Conservation (phyloP, 768 basidiomycete genomes). For the Boletus sensibilis region DNA sequence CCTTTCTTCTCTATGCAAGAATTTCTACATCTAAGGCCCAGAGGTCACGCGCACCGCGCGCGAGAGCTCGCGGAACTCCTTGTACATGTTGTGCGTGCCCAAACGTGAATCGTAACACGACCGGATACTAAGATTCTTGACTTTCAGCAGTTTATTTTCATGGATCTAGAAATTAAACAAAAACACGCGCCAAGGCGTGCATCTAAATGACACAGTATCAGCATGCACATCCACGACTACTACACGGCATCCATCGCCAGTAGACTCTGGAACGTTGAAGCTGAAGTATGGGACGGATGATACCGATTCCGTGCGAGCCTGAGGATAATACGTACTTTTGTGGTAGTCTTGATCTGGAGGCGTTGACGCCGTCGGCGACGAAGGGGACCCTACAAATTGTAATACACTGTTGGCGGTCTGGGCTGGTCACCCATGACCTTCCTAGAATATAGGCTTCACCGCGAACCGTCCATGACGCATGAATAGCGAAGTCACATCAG, state of each 20-base stretch:
- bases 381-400: slow-evolving; percentile 12
- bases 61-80: slow-evolving; percentile 95
- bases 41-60: slow-evolving; percentile 46
- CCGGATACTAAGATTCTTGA: slow-evolving; percentile 99
- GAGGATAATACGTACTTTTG: slow-evolving; percentile 30
- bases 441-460: too few relatives aligned
- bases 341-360: slow-evolving; percentile 20
- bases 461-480: too few relatives aligned
- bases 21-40: background rate
- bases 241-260: slow-evolving; percentile 34
- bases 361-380: slow-evolving; percentile 30
- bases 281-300: background rate
- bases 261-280: background rate
- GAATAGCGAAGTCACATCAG: too few relatives aligned
- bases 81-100: slow-evolving; percentile 99
- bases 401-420: too few relatives aligned
- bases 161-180: slow-evolving; percentile 65
- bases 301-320: background rate
- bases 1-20: background rate
- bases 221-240: slow-evolving; percentile 20
- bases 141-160: slow-evolving; percentile 96
- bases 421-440: too few relatives aligned
- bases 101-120: slow-evolving; percentile 98
- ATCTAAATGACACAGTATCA: slow-evolving; percentile 45
- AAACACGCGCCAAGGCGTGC: slow-evolving; percentile 14